Percentiles rank a stretch among this genome's conserved stretches.
Conservation (phyloP, 2,329 filamentous ascomycete species). For the Stachybotrys chlorohalonatus region DNA sequence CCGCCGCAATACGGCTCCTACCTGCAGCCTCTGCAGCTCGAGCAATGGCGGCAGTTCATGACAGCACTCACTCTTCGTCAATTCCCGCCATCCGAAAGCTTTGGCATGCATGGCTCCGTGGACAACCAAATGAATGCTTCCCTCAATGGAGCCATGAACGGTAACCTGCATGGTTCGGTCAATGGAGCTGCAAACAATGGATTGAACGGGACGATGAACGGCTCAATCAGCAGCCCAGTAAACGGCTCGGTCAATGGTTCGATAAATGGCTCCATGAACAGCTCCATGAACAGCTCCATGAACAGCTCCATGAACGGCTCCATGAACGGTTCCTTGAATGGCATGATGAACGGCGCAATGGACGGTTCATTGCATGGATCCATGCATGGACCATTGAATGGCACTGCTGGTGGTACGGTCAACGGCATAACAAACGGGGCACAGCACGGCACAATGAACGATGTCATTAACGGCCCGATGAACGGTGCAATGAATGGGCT, state of each 20-base stretch:
- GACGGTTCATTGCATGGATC: background rate
- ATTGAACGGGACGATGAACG: background rate
- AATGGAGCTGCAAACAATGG: background rate
- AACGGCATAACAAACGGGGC: background rate
- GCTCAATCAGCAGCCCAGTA: background rate
- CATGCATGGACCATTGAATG: background rate
- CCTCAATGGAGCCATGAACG: background rate
- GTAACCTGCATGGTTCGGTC: background rate
- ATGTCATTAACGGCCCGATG: background rate
- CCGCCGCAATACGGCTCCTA: conserved; percentile 46
- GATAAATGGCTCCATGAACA: background rate
- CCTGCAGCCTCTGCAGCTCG: conserved; percentile 44
- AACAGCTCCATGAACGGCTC: conserved; percentile 2
- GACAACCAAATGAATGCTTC: background rate
- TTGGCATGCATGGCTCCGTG: conserved; percentile 12
- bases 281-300: too few species aligned
- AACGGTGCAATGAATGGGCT: background rate
- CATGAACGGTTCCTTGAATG: background rate
- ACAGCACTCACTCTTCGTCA: conserved; percentile 28
- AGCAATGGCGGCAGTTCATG: conserved; percentile 42
- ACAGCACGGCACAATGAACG: background rate
- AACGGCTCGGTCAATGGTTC: background rate
- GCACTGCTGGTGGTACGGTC: background rate
- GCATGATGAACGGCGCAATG: background rate
- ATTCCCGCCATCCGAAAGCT: conserved; percentile 15